phyloP scores from a whole-genome alignment of 805 yeast species.

The Tetrapisispora iriomotensis region DNA sequence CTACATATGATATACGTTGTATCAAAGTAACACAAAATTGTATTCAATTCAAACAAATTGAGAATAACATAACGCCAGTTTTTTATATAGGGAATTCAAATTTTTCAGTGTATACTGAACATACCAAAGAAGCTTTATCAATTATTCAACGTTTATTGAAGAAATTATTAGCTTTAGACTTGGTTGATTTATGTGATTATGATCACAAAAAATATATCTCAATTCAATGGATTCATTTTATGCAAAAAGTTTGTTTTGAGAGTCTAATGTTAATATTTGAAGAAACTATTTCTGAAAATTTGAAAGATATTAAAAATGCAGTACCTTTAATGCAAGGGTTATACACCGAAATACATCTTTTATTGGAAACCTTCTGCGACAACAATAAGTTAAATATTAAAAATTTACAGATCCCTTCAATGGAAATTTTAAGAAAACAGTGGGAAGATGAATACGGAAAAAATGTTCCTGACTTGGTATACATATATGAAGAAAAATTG shows the following conservation, averaged over 20 bases:
- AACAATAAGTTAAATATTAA: not conserved
- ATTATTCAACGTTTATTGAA: conserved; percentile 13
- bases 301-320: conserved; percentile 58
- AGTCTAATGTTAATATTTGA: conserved; percentile 68
- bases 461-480: conserved; percentile 44
- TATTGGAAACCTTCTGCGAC: too few relatives aligned
- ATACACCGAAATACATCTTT: conserved; percentile 63
- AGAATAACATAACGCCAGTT: not conserved
- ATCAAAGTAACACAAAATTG: conserved; percentile 14
- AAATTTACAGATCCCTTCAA: conserved; percentile 49
- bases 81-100: conserved; percentile 30
- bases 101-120: not conserved
- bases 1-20: conserved; percentile 47
- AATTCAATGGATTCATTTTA: conserved; percentile 75
- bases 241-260: conserved; percentile 68
- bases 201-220: conserved; percentile 41
- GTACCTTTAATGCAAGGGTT: conserved; percentile 75
- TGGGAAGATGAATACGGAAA: conserved; percentile 39
- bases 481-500: conserved; percentile 46
- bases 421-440: conserved; percentile 42
- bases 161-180: conserved; percentile 21
- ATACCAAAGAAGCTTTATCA: conserved; percentile 4
- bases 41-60: conserved; percentile 23
- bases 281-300: conserved; percentile 40
- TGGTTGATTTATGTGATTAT: conserved; percentile 29